These are phyloP conservation scores for Pythium brachiatum DNA, from an alignment of 352 stramenopile genomes.

Conservation along the genomic window DNA sequence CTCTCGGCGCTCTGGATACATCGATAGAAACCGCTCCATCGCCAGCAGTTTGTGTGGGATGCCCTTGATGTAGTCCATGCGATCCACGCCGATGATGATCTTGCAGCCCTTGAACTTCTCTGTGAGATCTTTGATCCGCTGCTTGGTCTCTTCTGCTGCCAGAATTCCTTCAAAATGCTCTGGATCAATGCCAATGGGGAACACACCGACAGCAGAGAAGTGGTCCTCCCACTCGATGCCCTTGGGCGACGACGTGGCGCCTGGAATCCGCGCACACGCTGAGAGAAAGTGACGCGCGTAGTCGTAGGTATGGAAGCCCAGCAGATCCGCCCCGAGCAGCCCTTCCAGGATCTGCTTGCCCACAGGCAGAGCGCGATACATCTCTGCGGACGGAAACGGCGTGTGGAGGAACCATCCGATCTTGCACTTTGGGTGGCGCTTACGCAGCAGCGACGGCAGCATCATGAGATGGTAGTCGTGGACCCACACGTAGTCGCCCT, in stretches of 20 bases:
- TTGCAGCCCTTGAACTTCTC: conserved; percentile 70
- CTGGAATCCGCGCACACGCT: conserved; percentile 68
- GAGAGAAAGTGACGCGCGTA: conserved; percentile 85
- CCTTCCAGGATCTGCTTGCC: conserved; percentile 77
- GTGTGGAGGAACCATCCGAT: conserved; percentile 90
- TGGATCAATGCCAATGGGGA: conserved; percentile 83
- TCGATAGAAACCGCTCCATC: conserved; percentile 82
- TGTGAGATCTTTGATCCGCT: conserved; percentile 57
- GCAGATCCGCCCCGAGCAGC: conserved; percentile 72
- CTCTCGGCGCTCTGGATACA: conserved; percentile 85
- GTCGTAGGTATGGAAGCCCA: conserved; percentile 88
- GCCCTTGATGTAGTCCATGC: conserved; percentile 88
- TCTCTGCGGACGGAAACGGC: conserved; percentile 81
- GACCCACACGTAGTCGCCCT: conserved; percentile 86
- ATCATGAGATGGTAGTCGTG: conserved; percentile 91
- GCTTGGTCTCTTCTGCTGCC: conserved; percentile 42
- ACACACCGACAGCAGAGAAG: conserved; percentile 79
- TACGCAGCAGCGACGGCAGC: conserved; percentile 71
- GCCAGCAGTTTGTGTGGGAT: conserved; percentile 85
- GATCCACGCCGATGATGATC: conserved; percentile 84
- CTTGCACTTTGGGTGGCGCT: conserved; percentile 64
- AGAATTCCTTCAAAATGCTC: conserved; percentile 78
- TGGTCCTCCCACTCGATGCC: conserved; percentile 79
- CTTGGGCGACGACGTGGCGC: conserved; percentile 72
- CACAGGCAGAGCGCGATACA: conserved; percentile 84